A percentile compares a stretch with the other conserved stretches of the same genome.
Evolutionary conservation across 129 eudicot genomes (phyloP).

Genomic region (Helianthus tuberosus): DNA sequence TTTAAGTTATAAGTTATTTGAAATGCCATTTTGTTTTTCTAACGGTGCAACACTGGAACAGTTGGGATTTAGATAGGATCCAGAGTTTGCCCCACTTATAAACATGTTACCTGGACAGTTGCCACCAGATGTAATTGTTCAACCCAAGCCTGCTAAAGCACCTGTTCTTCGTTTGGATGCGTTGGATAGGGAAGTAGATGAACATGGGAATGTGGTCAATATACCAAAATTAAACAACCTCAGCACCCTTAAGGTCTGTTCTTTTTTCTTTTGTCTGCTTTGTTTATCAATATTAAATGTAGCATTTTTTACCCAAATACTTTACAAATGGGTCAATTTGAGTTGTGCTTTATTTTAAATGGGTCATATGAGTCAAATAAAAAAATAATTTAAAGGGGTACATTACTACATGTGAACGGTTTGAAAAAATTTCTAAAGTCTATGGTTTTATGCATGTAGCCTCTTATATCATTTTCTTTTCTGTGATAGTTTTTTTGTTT

Average conservation of each 20-base stretch:
- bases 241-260: slow-evolving; percentile 84
- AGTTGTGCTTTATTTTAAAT: too few species aligned
- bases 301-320: not conserved
- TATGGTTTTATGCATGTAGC: not conserved
- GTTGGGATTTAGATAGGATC: slow-evolving; percentile 91
- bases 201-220: slow-evolving; percentile 91
- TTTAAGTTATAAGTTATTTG: too few species aligned
- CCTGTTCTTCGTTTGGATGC: slow-evolving; percentile 95
- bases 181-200: slow-evolving; percentile 91
- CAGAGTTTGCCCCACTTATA: slow-evolving; percentile 87
- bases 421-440: not conserved
- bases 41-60: too few species aligned
- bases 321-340: too few species aligned
- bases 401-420: not conserved
- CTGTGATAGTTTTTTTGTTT: not conserved
- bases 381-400: not conserved
- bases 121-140: not conserved
- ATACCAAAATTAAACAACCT: slow-evolving; percentile 64
- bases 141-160: slow-evolving; percentile 93
- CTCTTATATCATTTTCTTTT: not conserved
- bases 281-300: not conserved
- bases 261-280: not conserved
- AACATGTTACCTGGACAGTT: slow-evolving; percentile 92
- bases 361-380: too few species aligned
- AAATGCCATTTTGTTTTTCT: too few species aligned